These are phyloP conservation scores for Ogataea allantospora DNA, from an alignment of 805 yeast species.

Conservation along the genomic window DNA sequence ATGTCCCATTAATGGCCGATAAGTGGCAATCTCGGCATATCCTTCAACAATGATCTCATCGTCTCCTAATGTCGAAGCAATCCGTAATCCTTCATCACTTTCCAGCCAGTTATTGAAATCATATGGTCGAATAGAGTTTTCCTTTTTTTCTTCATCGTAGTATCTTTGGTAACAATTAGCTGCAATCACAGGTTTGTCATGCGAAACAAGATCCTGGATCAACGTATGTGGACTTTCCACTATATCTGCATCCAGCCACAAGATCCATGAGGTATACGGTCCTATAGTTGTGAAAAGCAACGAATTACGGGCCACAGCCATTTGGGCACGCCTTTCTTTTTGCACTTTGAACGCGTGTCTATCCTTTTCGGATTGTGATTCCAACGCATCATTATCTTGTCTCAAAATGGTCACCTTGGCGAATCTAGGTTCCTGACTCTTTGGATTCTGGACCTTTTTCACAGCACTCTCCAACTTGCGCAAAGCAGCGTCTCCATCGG, in stretches of 20 bases:
- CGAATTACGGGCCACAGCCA: conserved; percentile 95
- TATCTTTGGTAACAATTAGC: conserved; percentile 93
- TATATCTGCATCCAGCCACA: conserved; percentile 96
- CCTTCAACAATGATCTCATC: conserved; percentile 97
- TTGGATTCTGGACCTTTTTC: conserved; percentile 64
- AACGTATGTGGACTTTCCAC: conserved; percentile 82
- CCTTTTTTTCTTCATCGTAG: conserved; percentile 53
- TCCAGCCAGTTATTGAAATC: conserved; percentile 97
- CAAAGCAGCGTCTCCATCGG: conserved; percentile 79
- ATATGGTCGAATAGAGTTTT: conserved; percentile 72
- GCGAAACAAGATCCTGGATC: conserved; percentile 82
- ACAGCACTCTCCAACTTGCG: conserved; percentile 71
- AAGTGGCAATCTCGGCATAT: conserved; percentile 88
- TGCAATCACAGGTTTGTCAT: conserved; percentile 82
- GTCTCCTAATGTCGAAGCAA: conserved; percentile 71
- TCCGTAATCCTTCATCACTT: conserved; percentile 69
- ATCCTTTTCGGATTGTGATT: conserved; percentile 76
- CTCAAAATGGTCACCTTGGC: conserved; percentile 83
- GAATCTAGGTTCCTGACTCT: conserved; percentile 59
- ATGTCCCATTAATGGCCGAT: conserved; percentile 91
- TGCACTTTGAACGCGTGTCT: conserved; percentile 87
- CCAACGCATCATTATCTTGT: conserved; percentile 81
- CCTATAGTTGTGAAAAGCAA: conserved; percentile 83
- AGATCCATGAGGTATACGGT: conserved; percentile 89
- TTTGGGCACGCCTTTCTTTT: conserved; percentile 81